Evolutionary conservation across 2,329 filamentous ascomycete species (phyloP).

Genomic region (Colletotrichum agaves): DNA sequence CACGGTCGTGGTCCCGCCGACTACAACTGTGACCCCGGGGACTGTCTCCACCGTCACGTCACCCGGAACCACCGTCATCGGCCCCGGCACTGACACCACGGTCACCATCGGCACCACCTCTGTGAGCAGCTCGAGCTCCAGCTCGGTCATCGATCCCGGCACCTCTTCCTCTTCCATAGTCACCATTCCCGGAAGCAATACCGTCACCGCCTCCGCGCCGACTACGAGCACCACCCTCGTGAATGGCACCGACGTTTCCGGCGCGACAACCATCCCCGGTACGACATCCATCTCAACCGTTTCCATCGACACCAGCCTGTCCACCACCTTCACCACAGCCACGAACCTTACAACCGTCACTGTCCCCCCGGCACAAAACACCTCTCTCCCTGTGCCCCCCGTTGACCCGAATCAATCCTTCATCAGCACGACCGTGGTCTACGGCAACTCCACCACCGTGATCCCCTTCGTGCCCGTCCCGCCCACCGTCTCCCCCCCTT

Average conservation of each 20-base stretch:
- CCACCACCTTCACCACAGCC: not conserved
- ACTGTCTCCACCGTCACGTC: not conserved
- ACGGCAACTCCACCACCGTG: constrained; percentile 8
- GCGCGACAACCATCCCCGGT: not conserved
- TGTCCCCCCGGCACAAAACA: not conserved
- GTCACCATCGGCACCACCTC: not conserved
- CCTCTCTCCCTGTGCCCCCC: not conserved
- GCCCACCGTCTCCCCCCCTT: not conserved
- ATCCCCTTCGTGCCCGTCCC: constrained; percentile 5
- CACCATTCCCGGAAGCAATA: not conserved
- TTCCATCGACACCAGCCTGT: not conserved
- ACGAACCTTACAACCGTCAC: not conserved
- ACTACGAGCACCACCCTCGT: not conserved
- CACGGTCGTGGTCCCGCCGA: not conserved
- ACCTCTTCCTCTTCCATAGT: not conserved
- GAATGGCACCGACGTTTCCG: not conserved
- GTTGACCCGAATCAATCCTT: not conserved
- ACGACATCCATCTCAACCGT: not conserved
- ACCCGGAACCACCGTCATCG: not conserved
- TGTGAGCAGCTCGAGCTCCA: not conserved
- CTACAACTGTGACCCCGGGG: not conserved
- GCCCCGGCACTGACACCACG: not conserved
- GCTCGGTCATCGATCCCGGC: no score
- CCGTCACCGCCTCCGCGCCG: not conserved
- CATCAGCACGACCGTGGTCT: not conserved